A percentile compares a stretch with the other conserved stretches of the same genome.
phyloP scores from a whole-genome alignment of 139 green algal species.

The Micractinium sp. region DNA sequence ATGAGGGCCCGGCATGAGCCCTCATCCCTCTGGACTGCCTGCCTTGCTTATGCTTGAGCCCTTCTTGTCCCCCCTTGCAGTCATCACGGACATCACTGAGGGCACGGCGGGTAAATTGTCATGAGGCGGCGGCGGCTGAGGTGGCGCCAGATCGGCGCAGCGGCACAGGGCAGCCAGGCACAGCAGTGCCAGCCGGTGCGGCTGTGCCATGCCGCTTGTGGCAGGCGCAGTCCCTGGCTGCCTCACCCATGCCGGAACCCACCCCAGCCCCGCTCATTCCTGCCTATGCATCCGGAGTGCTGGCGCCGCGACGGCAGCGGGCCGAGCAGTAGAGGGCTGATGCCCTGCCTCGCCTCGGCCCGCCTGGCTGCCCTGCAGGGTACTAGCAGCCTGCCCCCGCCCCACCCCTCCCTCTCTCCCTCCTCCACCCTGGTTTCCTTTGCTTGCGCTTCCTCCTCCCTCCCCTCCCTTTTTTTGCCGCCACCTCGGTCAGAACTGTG shows the following conservation, averaged over 20 bases:
- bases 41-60: not conserved
- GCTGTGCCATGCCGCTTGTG: not conserved
- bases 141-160: not conserved
- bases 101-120: slow-evolving; percentile 38
- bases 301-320: too few relatives aligned
- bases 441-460: not conserved
- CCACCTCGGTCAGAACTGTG: too few relatives aligned
- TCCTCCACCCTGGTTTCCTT: too few relatives aligned
- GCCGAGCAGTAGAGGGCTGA: not conserved
- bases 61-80: slow-evolving; percentile 6
- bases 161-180: not conserved
- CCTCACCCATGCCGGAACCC: not conserved
- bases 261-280: not conserved
- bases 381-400: not conserved
- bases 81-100: slow-evolving; percentile 54
- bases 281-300: not conserved
- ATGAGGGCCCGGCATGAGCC: too few relatives aligned
- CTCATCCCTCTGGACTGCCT: too few relatives aligned
- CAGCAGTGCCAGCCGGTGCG: not conserved
- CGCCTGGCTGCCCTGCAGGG: not conserved
- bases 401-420: too few relatives aligned
- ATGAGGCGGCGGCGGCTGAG: slow-evolving; percentile 12
- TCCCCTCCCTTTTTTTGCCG: not conserved
- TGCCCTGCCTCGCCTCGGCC: not conserved
- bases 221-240: not conserved